A percentile compares a stretch with the other conserved stretches of the same genome.
Evolutionary conservation across 2,329 filamentous ascomycete genomes (phyloP).

Genomic region (Chaetomium strumarium): DNA sequence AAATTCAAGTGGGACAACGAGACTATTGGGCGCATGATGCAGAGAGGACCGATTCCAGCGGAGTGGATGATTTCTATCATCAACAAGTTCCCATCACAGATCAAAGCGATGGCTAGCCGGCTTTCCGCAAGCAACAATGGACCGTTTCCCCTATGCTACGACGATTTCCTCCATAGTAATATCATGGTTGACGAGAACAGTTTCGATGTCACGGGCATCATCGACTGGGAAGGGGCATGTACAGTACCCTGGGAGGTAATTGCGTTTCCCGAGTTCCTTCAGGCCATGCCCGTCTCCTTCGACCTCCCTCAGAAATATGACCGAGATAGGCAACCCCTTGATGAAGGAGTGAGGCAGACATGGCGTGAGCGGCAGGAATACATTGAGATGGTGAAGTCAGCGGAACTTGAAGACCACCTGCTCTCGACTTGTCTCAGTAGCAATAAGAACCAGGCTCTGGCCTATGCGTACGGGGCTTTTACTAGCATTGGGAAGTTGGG

Average conservation of each 20-base stretch:
- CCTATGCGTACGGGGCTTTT: constrained; percentile 2
- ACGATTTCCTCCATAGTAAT: constrained; percentile 12
- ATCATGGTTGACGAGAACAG: constrained; percentile 3
- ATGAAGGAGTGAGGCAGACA: neutral
- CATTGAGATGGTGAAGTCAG: neutral
- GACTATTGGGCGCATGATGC: neutral
- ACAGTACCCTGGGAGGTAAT: constrained; percentile 13
- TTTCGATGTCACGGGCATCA: constrained; percentile 3
- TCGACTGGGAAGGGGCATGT: constrained; percentile 15
- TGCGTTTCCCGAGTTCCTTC: constrained; percentile 1
- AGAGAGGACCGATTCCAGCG: neutral
- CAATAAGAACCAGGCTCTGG: constrained; percentile 1
- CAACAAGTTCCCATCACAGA: neutral
- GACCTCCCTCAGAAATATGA: neutral
- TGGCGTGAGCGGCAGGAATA: constrained; percentile 2
- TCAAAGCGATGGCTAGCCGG: constrained; percentile 1
- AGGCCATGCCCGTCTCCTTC: neutral
- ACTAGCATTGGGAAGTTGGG: constrained; percentile 4
- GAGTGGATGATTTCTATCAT: neutral
- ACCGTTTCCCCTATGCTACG: constrained; percentile 3
- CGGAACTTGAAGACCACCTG: neutral
- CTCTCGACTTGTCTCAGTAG: constrained; percentile 2
- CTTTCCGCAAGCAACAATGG: neutral
- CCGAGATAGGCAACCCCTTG: neutral
- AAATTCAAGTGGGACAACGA: constrained; percentile 10